phyloP scores from a whole-genome alignment of 495 filamentous ascomycete species.

The Penicillium bialowiezense region DNA sequence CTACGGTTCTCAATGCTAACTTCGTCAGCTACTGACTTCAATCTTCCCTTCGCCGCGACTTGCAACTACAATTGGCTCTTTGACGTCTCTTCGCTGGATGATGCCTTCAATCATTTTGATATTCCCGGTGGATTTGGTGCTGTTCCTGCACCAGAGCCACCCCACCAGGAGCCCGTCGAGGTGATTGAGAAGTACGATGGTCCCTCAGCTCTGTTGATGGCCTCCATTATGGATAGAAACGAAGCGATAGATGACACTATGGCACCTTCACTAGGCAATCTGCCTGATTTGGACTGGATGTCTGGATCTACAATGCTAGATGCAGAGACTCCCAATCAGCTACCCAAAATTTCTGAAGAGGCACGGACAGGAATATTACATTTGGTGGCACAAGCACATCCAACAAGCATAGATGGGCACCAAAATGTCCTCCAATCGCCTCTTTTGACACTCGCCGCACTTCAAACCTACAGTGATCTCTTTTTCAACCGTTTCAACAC shows the following conservation, averaged over 20 bases:
- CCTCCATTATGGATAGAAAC: conserved; percentile 13
- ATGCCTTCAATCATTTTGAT: conserved; percentile 34
- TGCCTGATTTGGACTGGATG: conserved; percentile 35
- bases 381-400: conserved; percentile 40
- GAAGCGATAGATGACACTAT: not conserved
- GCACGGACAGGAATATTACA: conserved; percentile 40
- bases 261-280: conserved; percentile 4
- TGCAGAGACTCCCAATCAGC: not conserved
- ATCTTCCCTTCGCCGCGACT: conserved; percentile 55
- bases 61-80: conserved; percentile 58
- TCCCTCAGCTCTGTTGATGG: conserved; percentile 19
- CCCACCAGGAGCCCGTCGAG: conserved; percentile 6
- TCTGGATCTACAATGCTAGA: conserved; percentile 18
- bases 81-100: conserved; percentile 37
- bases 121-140: conserved; percentile 26
- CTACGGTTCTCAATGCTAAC: conserved; percentile 5
- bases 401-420: conserved; percentile 38
- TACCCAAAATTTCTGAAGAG: conserved; percentile 27
- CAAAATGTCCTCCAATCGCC: conserved; percentile 42
- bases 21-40: conserved; percentile 47
- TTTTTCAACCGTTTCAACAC: conserved; percentile 56
- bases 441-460: conserved; percentile 40
- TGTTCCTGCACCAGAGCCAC: conserved; percentile 15
- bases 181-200: conserved; percentile 13
- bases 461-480: conserved; percentile 52